Conservation (phyloP, 106 monocot genomes). For the Dendrobium huoshanense region DNA sequence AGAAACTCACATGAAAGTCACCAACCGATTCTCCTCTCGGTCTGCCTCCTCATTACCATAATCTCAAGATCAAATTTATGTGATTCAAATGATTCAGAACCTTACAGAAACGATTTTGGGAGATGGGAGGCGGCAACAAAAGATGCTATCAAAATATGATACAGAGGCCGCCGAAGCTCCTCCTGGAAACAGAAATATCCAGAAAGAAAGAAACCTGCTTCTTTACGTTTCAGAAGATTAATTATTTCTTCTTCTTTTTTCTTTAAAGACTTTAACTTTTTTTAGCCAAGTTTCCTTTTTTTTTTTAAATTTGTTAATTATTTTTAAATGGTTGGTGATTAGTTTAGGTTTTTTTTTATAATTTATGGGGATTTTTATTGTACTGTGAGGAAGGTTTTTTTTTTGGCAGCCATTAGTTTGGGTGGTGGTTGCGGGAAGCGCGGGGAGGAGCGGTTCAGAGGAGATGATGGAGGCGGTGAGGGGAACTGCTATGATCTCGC, state of each 20-base stretch:
- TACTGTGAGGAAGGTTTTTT: neutral
- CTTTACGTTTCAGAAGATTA: too few species aligned
- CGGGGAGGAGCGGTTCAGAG: neutral
- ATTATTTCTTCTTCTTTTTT: too few species aligned
- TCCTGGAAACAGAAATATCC: neutral
- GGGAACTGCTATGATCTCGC: neutral
- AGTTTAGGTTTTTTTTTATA: too few species aligned
- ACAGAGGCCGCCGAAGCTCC: neutral
- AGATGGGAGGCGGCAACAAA: neutral
- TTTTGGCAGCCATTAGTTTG: neutral
- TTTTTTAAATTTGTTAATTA: neutral
- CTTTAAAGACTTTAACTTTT: too few species aligned
- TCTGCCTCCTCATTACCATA: neutral
- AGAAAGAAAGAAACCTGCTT: neutral
- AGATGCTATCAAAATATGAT: neutral
- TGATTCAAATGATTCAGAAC: neutral
- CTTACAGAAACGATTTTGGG: neutral
- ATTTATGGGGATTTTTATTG: too few species aligned
- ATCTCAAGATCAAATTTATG: neutral
- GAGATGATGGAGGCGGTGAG: neutral
- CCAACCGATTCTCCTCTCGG: neutral
- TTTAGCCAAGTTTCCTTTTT: neutral
- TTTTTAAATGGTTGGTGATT: neutral
- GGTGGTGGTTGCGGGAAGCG: neutral
- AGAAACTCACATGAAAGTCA: neutral